Evolutionary conservation across 176 grass and related monocot genomes (phyloP).

Genomic region (Bolboschoenus planiculmis): DNA sequence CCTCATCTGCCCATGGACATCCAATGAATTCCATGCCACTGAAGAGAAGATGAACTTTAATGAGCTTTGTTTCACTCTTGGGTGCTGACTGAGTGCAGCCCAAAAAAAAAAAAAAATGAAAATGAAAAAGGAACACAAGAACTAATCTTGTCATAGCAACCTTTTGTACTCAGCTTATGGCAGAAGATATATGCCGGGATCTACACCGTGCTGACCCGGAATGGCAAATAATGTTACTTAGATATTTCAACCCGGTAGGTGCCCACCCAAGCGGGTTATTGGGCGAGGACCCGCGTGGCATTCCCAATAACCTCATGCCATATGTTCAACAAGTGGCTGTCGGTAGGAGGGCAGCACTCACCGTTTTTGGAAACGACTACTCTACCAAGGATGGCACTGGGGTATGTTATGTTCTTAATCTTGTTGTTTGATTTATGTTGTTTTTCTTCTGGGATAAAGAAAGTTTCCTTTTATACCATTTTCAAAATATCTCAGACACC

Average conservation of each 20-base stretch:
- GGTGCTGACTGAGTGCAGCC: neutral
- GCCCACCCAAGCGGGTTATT: slow-evolving; percentile 89
- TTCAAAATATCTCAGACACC: slow-evolving; percentile 13
- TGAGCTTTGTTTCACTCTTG: neutral
- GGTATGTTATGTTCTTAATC: slow-evolving; percentile 36
- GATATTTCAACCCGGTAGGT: slow-evolving; percentile 96
- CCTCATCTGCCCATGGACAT: neutral
- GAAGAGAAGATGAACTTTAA: neutral
- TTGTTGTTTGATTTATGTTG: neutral
- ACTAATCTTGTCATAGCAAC: neutral
- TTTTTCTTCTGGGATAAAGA: neutral
- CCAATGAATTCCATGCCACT: neutral
- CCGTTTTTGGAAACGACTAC: slow-evolving; percentile 90
- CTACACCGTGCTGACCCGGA: slow-evolving; percentile 62
- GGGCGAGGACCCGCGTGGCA: slow-evolving; percentile 86
- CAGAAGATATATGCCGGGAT: slow-evolving; percentile 86
- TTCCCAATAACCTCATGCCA: slow-evolving; percentile 97
- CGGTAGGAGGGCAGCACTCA: slow-evolving; percentile 69
- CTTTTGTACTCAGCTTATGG: slow-evolving; percentile 53
- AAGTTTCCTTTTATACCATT: neutral
- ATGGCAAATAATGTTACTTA: slow-evolving; percentile 89
- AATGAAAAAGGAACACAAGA: neutral
- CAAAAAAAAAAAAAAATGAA: neutral
- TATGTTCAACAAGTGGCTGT: slow-evolving; percentile 98
- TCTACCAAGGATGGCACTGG: slow-evolving; percentile 91